Conservation (phyloP, 345 rosid genomes). For the Microcos paniculata region DNA sequence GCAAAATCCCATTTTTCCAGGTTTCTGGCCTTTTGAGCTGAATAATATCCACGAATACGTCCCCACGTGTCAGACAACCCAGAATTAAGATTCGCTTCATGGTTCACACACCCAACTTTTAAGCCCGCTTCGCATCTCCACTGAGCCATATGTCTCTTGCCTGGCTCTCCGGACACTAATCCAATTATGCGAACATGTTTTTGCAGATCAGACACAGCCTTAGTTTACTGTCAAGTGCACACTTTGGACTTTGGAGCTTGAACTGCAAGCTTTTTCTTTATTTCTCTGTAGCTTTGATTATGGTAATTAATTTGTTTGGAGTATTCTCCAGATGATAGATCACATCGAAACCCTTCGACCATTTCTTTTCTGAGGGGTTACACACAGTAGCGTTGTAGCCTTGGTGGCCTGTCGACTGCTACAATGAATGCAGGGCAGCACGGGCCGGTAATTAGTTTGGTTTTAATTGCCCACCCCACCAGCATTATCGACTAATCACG, state of each 20-base stretch:
- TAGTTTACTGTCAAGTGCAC: neutral
- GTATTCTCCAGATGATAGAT: neutral
- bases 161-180: neutral
- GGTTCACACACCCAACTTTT: neutral
- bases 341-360: neutral
- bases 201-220: neutral
- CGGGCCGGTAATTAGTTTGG: neutral
- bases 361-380: no score
- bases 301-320: no score
- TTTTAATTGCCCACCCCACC: neutral
- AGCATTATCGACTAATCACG: neutral
- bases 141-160: neutral
- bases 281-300: neutral
- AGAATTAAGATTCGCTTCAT: slow-evolving; percentile 15
- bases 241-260: neutral
- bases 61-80: slow-evolving; percentile 11
- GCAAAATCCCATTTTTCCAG: neutral
- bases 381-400: neutral
- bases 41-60: slow-evolving; percentile 7
- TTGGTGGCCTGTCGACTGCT: neutral
- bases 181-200: neutral
- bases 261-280: neutral
- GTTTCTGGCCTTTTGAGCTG: slow-evolving; percentile 9
- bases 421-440: neutral
- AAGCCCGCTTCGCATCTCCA: neutral